Conservation (phyloP, 2,329 filamentous ascomycete genomes). For the Trichoderma polysporum region DNA sequence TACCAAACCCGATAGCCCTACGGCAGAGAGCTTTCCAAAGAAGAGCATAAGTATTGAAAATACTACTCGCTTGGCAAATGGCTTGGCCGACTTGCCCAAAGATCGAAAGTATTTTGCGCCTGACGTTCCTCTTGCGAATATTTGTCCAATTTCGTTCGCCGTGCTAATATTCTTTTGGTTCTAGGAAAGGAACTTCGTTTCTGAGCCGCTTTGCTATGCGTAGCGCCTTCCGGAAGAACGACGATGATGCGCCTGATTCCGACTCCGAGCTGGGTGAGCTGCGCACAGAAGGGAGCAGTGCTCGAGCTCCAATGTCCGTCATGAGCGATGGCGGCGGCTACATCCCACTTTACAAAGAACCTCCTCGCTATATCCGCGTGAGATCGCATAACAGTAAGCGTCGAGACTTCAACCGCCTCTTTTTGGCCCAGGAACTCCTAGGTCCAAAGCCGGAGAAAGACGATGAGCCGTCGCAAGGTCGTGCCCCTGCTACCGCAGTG, state of each 20-base stretch:
- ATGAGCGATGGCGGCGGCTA: conserved; percentile 68
- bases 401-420: conserved; percentile 81
- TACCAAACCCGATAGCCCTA: conserved; percentile 53
- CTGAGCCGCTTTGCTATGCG: conserved; percentile 77
- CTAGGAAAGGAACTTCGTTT: conserved; percentile 84
- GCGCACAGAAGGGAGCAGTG: conserved; percentile 77
- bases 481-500: conserved; percentile 38
- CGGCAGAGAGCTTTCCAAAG: conserved; percentile 41
- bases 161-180: conserved; percentile 18
- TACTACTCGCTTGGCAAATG: conserved; percentile 37
- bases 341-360: conserved; percentile 83
- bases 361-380: conserved; percentile 87
- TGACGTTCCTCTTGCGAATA: no score
- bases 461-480: conserved; percentile 29
- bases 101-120: conserved; percentile 60
- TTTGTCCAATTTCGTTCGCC: not conserved
- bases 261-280: conserved; percentile 68
- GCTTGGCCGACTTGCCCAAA: conserved; percentile 48
- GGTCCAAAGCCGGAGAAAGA: conserved; percentile 49
- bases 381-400: conserved; percentile 76
- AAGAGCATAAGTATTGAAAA: conserved; percentile 45
- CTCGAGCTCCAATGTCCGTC: conserved; percentile 76
- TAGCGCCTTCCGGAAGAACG: conserved; percentile 70
- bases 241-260: conserved; percentile 57
- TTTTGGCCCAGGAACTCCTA: conserved; percentile 86